A percentile compares a stretch with the other conserved stretches of the same genome.
Evolutionary conservation across 2,329 filamentous ascomycete genomes (phyloP).

Genomic region (Nemania sp.): DNA sequence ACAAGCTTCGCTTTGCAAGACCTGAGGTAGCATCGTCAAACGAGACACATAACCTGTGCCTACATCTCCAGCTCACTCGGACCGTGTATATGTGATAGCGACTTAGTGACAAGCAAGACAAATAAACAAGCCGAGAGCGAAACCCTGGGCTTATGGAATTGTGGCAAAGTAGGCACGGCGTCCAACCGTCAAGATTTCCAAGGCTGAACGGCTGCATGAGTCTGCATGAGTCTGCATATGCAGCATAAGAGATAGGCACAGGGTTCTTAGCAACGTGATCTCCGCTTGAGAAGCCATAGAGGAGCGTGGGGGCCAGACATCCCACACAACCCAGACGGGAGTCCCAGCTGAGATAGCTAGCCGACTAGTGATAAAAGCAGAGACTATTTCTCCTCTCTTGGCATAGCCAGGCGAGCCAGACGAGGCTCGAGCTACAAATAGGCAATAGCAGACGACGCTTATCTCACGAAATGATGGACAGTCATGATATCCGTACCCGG

Average conservation of each 20-base stretch:
- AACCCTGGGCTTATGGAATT: not conserved
- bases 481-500: not conserved
- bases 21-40: constrained; percentile 14
- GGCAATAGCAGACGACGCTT: constrained; percentile 13
- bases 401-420: constrained; percentile 12
- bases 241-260: constrained; percentile 2
- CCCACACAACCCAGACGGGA: not conserved
- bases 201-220: not conserved
- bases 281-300: constrained; percentile 4
- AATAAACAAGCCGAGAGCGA: not conserved
- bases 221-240: not conserved
- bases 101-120: not conserved
- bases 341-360: constrained; percentile 17
- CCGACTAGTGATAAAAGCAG: not conserved
- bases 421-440: not conserved
- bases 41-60: constrained; percentile 21
- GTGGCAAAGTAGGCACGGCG: not conserved
- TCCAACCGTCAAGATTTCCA: not conserved
- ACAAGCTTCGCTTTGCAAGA: constrained; percentile 14
- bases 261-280: not conserved
- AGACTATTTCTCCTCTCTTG: constrained; percentile 11
- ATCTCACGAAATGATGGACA: not conserved
- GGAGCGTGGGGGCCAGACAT: constrained; percentile 4
- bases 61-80: not conserved
- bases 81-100: constrained; percentile 8